These are phyloP conservation scores for Manihot esculenta DNA, from an alignment of 441 rosid genomes.

Conservation along the genomic window DNA sequence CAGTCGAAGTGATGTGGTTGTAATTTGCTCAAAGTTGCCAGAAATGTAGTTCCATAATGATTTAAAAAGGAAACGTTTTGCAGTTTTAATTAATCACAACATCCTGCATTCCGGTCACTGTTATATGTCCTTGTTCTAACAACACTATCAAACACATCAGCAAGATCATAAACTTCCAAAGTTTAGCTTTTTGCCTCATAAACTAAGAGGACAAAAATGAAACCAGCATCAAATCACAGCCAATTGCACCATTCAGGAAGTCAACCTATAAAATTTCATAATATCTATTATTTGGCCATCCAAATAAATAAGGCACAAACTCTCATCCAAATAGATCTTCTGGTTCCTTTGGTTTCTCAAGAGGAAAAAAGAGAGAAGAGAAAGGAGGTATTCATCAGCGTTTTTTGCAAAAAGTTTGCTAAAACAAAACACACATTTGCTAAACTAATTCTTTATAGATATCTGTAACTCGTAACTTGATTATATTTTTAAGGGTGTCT, in stretches of 20 bases:
- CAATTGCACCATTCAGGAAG: background rate
- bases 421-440: background rate
- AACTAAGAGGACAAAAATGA: background rate
- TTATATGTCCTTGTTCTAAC: background rate
- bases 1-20: background rate
- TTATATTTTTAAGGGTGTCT: background rate
- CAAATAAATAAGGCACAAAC: background rate
- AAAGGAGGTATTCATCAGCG: too few relatives aligned
- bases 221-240: background rate
- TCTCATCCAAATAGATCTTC: too few relatives aligned
- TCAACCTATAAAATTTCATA: background rate
- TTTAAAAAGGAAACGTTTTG: background rate
- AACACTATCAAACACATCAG: conserved; percentile 4
- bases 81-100: background rate
- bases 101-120: background rate
- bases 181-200: background rate
- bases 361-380: too few relatives aligned
- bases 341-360: too few relatives aligned
- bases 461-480: background rate
- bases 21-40: background rate
- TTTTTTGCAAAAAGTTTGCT: conserved; percentile 3
- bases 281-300: background rate
- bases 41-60: background rate
- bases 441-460: background rate
- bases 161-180: background rate